Base-by-base conservation (phyloP, 768 basidiomycete genomes). In the Termitomyces sp. region DNA sequence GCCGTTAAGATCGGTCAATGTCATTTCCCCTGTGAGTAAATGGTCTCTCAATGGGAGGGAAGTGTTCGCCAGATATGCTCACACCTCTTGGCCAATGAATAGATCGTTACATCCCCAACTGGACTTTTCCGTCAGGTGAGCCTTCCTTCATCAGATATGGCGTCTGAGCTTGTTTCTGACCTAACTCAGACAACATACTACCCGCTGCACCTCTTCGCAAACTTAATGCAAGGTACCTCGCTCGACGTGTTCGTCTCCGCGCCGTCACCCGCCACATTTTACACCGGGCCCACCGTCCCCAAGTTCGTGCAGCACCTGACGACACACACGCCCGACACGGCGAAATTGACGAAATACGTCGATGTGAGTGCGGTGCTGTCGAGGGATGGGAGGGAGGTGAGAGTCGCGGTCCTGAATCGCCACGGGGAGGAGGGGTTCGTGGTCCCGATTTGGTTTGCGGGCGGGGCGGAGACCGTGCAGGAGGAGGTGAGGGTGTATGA, bases 371-470 rank as follows among this genome's bases (percentile, higher is more conserved):
- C 80, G 7, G 74, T 81, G 9, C 69, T 82, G 14, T 64, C 68
- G 10, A 54, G 50, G 13, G 58, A 66, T 10, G 64, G 68, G 36
- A 64, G 63, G 12, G 70, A 80, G 46, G 67, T 87, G n/a, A 74
- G 82, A 16, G 57, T 86, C 4, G 82, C 82, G 12, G 71, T 85
- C 10, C 71, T 86, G 23, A 87, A 87, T 62, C 72, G 82, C 4
- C 74, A 78, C 62, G 77, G 78, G 6, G 62, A 61, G 5, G 64
- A 71, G 16, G 72, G 70, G 14, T 80, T 76, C 62, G 65, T 67
- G 1, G 68, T 79, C 0, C 76, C 77, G 9, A 70, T 80, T 32
- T 54, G 64, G 1, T 75, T 78, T 67, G 76, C 77, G 4, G 60
- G 65, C 2, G 67, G 58, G 28, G 32, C 54, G 9, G 56, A 58